Evolutionary conservation across 2,329 filamentous ascomycete genomes (phyloP).

Genomic region (Nemania sp.): DNA sequence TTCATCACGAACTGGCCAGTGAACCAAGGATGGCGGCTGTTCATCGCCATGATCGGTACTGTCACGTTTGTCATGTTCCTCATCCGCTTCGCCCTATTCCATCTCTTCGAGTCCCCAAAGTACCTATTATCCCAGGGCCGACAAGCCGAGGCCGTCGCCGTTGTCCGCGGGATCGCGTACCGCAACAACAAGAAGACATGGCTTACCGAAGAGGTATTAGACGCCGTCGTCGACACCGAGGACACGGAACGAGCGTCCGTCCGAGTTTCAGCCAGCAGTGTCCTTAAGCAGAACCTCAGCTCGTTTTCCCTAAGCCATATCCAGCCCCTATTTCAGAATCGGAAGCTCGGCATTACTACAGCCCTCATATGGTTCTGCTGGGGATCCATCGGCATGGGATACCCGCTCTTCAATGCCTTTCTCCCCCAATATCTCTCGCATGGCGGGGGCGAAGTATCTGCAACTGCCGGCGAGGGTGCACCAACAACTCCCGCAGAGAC

Average conservation of each 20-base stretch:
- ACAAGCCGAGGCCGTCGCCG: slow-evolving; percentile 81
- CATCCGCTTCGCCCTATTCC: slow-evolving; percentile 82
- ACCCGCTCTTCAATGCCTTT: slow-evolving; percentile 90
- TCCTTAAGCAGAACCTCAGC: slow-evolving; percentile 70
- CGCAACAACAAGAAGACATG: slow-evolving; percentile 78
- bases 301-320: slow-evolving; percentile 77
- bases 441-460: slow-evolving; percentile 57
- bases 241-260: slow-evolving; percentile 43
- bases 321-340: slow-evolving; percentile 71
- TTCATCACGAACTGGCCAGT: slow-evolving; percentile 77
- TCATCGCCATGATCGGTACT: slow-evolving; percentile 77
- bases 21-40: slow-evolving; percentile 81
- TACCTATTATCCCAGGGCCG: slow-evolving; percentile 81
- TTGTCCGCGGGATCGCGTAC: slow-evolving; percentile 81
- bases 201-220: slow-evolving; percentile 78
- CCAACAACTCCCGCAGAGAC: slow-evolving; percentile 57
- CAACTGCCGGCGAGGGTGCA: slow-evolving; percentile 45
- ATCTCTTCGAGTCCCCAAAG: slow-evolving; percentile 87
- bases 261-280: slow-evolving; percentile 51
- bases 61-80: slow-evolving; percentile 82
- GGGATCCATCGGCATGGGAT: slow-evolving; percentile 86
- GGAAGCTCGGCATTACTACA: slow-evolving; percentile 64
- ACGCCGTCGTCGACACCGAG: slow-evolving; percentile 63
- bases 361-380: slow-evolving; percentile 80
- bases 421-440: slow-evolving; percentile 85